Evolutionary conservation across 306 rosid genomes (phyloP).

Genomic region (Dalbergia oliveri): DNA sequence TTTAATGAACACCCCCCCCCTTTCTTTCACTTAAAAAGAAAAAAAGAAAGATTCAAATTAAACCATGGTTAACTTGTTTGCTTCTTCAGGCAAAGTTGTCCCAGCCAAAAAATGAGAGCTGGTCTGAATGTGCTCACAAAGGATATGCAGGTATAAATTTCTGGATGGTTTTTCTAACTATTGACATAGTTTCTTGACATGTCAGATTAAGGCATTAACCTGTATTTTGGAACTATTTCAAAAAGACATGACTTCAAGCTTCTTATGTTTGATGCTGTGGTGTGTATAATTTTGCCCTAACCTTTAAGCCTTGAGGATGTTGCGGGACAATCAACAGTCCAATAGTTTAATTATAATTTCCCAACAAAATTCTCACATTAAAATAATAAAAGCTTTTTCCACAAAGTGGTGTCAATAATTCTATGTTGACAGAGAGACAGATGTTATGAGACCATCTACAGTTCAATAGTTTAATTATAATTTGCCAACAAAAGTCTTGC

Average conservation of each 20-base stretch:
- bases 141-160: conserved; percentile 83
- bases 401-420: neutral
- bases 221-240: conserved; percentile 34
- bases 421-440: neutral
- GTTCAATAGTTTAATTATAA: too few relatives aligned
- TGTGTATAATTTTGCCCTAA: conserved; percentile 2
- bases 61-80: conserved; percentile 28
- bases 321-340: neutral
- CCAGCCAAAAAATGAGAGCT: conserved; percentile 60
- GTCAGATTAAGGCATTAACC: neutral
- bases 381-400: neutral
- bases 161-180: conserved; percentile 1
- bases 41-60: neutral
- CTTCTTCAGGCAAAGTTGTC: conserved; percentile 58
- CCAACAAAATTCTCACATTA: neutral
- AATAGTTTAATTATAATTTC: neutral
- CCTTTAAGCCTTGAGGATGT: neutral
- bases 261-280: conserved; percentile 6
- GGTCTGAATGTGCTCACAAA: conserved; percentile 79
- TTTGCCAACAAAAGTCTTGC: too few relatives aligned
- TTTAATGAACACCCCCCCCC: neutral
- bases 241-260: conserved; percentile 16
- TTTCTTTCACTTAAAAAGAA: neutral
- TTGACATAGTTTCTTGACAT: neutral
- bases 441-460: too few relatives aligned